phyloP scores from a whole-genome alignment of 164 flowering plant genomes.

The Akebia trifoliata region DNA sequence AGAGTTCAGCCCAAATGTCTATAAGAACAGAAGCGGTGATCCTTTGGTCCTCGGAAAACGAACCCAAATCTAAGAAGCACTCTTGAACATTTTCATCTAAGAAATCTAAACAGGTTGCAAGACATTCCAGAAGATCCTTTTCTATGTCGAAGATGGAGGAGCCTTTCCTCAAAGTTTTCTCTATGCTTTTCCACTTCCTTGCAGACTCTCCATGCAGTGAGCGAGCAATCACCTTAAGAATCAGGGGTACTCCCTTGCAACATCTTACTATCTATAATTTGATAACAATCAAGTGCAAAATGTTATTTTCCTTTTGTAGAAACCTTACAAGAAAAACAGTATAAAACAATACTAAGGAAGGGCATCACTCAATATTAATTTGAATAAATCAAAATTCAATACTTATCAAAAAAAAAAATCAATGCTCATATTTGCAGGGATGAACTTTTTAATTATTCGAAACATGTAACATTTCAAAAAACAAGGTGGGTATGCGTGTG shows the following conservation, averaged over 20 bases:
- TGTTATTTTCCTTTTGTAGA: not conserved
- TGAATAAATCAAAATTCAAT: too few species aligned
- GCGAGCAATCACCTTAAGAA: conserved; percentile 29
- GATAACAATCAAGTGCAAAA: not conserved
- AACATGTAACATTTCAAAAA: too few species aligned
- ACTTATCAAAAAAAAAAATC: too few species aligned
- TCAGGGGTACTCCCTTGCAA: conserved; percentile 38
- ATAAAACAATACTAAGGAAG: not conserved
- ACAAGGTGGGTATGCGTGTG: too few species aligned
- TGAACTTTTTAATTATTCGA: too few species aligned
- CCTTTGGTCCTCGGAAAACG: conserved; percentile 59
- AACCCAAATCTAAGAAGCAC: conserved; percentile 57
- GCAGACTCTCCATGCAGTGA: conserved; percentile 26
- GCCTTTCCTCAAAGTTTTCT: conserved; percentile 15
- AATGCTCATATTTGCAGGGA: too few species aligned
- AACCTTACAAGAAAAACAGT: not conserved
- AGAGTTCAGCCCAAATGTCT: conserved; percentile 56
- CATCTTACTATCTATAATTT: conserved; percentile 28
- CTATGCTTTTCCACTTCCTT: conserved; percentile 20
- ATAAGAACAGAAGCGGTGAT: conserved; percentile 57
- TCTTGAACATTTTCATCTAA: conserved; percentile 17
- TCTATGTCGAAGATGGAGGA: conserved; percentile 20
- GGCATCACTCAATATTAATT: not conserved
- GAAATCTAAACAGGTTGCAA: conserved; percentile 29
- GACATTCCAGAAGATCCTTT: conserved; percentile 20